phyloP scores from a whole-genome alignment of 129 eudicot species.

The Logfia minima region DNA sequence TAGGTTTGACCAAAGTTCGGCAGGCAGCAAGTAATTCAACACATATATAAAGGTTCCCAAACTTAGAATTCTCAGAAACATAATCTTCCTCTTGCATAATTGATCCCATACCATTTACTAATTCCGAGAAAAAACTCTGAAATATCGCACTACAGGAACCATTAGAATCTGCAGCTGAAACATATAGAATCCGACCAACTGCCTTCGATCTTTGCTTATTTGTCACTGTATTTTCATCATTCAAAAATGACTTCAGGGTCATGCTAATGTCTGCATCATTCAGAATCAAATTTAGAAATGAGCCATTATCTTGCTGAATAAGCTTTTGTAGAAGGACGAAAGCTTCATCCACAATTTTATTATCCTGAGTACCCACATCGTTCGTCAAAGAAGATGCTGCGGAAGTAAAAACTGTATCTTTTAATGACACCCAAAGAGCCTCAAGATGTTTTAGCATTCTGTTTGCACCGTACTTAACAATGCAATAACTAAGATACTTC shows the following conservation, averaged over 20 bases:
- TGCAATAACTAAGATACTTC: slow-evolving; percentile 75
- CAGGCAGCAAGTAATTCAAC: slow-evolving; percentile 72
- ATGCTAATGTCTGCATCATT: slow-evolving; percentile 56
- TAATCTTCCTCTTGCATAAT: slow-evolving; percentile 34
- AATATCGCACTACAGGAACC: slow-evolving; percentile 66
- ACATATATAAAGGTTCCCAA: slow-evolving; percentile 61
- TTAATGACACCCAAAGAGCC: slow-evolving; percentile 64
- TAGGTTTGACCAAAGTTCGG: slow-evolving; percentile 49
- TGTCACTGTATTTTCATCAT: slow-evolving; percentile 33
- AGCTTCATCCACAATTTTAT: slow-evolving; percentile 63
- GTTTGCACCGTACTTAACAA: slow-evolving; percentile 56
- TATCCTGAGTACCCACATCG: slow-evolving; percentile 44
- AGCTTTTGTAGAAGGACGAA: slow-evolving; percentile 61
- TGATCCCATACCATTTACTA: slow-evolving; percentile 48
- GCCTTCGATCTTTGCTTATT: slow-evolving; percentile 64
- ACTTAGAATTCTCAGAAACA: slow-evolving; percentile 38
- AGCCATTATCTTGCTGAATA: slow-evolving; percentile 40
- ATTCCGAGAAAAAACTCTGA: slow-evolving; percentile 49
- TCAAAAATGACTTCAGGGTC: slow-evolving; percentile 38
- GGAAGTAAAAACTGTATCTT: slow-evolving; percentile 53
- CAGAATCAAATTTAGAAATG: slow-evolving; percentile 54
- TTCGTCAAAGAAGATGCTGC: slow-evolving; percentile 33
- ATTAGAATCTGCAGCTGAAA: slow-evolving; percentile 54
- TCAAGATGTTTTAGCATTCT: slow-evolving; percentile 59
- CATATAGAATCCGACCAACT: slow-evolving; percentile 56